Base-by-base conservation (phyloP, 2,329 filamentous ascomycete genomes). In the Phoma sp. region DNA sequence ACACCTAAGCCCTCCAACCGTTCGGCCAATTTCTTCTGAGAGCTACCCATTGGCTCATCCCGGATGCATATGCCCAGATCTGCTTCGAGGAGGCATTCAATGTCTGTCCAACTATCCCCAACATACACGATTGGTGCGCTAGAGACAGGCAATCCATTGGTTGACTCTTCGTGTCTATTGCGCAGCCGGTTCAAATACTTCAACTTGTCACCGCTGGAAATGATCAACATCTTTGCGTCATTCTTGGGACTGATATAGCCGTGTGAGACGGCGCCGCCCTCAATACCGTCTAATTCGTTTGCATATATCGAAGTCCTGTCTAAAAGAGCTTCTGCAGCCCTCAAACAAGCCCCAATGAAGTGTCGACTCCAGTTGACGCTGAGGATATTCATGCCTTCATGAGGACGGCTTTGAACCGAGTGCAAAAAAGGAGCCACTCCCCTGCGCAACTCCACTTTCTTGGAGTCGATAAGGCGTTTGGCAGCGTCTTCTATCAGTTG, bases 291-390 rank as follows among this genome's bases (percentile, higher is more conserved):
- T 3, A 69, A 50, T 24, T 70, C 67, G 30, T 70, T 70, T 9
- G 67, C 59, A 18, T 59, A 41, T 37, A 68, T 56, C 3, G 47
- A 22, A 2, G 35, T 11, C 4, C 37, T 54, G 9, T 50, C 37
- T 25, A 53, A 11, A 7, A 18, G 4, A 8, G 33, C 32, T 2
- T 29, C 33, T 5, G 60, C 49, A 13, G 65, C 48, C 9, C 40
- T 36, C 5, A 74, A 55, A 40, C 68, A 72, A 2, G 57, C 54
- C 1, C 63, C 57, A 44, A 81, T 80, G 51, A 79, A 79, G 1
- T 62, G 62, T 14, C 66, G 67, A 53, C 77, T 79, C 79, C 79
- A 82, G 51, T 81, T 81, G 2, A 80, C 79, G 47, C 78, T 80
- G 5, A 80, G 42, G 14, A 81, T 73, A 24, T 63, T 61, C 32